Conservation (phyloP, 352 stramenopile genomes). For the Phytophthora fragariae region DNA sequence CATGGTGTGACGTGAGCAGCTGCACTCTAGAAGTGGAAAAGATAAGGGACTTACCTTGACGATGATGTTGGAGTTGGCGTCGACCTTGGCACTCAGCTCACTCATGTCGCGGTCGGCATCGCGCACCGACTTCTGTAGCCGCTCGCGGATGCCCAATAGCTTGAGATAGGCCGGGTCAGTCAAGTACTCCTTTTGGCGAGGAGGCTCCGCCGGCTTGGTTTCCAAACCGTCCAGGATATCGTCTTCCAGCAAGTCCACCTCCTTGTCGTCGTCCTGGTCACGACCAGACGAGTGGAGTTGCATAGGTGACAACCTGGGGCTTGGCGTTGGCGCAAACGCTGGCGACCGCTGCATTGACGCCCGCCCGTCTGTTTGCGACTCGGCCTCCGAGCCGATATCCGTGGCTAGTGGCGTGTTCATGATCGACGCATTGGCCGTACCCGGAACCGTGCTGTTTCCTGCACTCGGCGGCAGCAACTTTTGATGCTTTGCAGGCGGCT, state of each 20-base stretch:
- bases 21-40: neutral
- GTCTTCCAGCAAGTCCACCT: conserved; percentile 82
- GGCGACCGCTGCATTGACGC: conserved; percentile 76
- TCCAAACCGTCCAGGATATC: conserved; percentile 81
- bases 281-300: conserved; percentile 27
- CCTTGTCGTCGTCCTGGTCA: conserved; percentile 69
- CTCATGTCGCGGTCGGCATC: conserved; percentile 75
- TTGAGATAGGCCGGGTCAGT: conserved; percentile 75
- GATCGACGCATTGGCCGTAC: conserved; percentile 49
- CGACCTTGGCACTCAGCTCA: conserved; percentile 70
- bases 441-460: conserved; percentile 35
- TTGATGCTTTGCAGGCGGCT: conserved; percentile 51
- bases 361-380: conserved; percentile 62
- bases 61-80: conserved; percentile 83
- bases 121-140: conserved; percentile 71
- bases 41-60: conserved; percentile 65
- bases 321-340: conserved; percentile 62
- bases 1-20: conserved; percentile 6
- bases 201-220: conserved; percentile 53
- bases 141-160: conserved; percentile 64
- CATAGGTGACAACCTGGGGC: conserved; percentile 55
- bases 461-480: conserved; percentile 38
- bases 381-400: conserved; percentile 69
- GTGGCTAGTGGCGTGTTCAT: conserved; percentile 79
- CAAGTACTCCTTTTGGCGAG: conserved; percentile 52